Base-by-base conservation (phyloP, 176 grass and related monocot species). In the Pontederia paniculata region DNA sequence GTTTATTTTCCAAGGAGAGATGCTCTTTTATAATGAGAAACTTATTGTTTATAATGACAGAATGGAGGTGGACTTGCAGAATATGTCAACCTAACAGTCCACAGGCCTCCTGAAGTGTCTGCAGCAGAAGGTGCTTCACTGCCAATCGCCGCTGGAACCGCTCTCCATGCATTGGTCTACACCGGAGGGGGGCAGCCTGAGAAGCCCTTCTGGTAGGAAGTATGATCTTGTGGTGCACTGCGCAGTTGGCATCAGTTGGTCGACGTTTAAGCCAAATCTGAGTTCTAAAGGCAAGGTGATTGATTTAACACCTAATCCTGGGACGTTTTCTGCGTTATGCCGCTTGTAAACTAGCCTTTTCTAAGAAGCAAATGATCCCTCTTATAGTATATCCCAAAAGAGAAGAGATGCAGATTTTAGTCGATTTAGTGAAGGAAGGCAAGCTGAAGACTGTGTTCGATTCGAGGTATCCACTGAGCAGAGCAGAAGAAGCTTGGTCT, bases 31-130 rank as follows among this genome's bases (percentile, higher is more conserved):
- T 37, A 37, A 37, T 37, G 1, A 37, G 28, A 37, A 37, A 37
- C 28, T 37, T 37, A 2, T 37, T 37, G 28, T 37, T 37, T 37
- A 37, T 37, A 37, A 37, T 37, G 28, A 37, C 72, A 93, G 88
- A 49, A 19, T n/a, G 83, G 82, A 55, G 73, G 79, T 45, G 88
- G 83, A 12, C 66, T 87, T 1, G 83, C 88, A 0, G 79, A 83
- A 20, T 93, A 83, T 9, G 69, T 69, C 9, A 66, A 15, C n/a
- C 50, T 82, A 20, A 83, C 83, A 0, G 78, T 76, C 50, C 49
- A 60, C 15, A 70, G 68, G 49, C 63, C 75, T 17, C 23, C 44
- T 0, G 63, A 65, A 42, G 76, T 83, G 13, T 73, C 72, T 11
- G 22, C 72, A 2, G 52, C 62, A 12, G 84, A 79, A 44, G 79